Percentiles rank a stretch among this genome's conserved stretches.
Evolutionary conservation across 2,329 filamentous ascomycete species (phyloP).

Genomic region (Fusarium sp.): DNA sequence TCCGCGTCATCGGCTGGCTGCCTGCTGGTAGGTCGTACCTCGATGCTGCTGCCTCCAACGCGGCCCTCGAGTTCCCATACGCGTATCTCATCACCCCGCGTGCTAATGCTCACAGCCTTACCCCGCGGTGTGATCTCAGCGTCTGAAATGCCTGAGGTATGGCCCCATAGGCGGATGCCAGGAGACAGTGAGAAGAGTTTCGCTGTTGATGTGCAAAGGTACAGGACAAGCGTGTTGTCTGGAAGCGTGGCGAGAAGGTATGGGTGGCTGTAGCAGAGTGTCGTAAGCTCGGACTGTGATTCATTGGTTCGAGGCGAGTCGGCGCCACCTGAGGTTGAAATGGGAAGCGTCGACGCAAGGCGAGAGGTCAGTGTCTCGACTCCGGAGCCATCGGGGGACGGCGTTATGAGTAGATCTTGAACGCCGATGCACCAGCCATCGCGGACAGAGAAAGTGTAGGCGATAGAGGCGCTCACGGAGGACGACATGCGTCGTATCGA

Average conservation of each 20-base stretch:
- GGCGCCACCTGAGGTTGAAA: conserved; percentile 40
- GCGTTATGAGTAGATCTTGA: conserved; percentile 82
- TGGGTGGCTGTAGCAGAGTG: conserved; percentile 80
- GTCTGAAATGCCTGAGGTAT: conserved; percentile 89
- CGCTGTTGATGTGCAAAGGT: conserved; percentile 81
- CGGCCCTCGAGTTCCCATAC: conserved; percentile 92
- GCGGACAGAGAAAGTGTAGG: conserved; percentile 83
- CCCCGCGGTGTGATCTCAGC: conserved; percentile 87
- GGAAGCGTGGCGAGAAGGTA: conserved; percentile 87
- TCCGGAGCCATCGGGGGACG: conserved; percentile 44
- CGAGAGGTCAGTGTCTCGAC: conserved; percentile 54
- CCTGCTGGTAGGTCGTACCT: conserved; percentile 60
- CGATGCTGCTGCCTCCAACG: conserved; percentile 66
- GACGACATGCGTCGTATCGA: conserved; percentile 78
- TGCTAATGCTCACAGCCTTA: conserved; percentile 90
- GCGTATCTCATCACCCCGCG: conserved; percentile 81
- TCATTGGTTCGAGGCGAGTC: conserved; percentile 16
- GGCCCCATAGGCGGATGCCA: conserved; percentile 86
- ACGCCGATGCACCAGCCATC: conserved; percentile 91
- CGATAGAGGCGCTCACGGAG: conserved; percentile 83
- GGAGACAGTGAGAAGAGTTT: conserved; percentile 76
- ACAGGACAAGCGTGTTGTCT: conserved; percentile 88
- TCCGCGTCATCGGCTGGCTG: conserved; percentile 44
- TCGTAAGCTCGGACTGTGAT: conserved; percentile 59
- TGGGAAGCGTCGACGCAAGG: conserved; percentile 55